Base-by-base conservation (phyloP, 2,329 filamentous ascomycete species). In the Xylariaceae sp. region DNA sequence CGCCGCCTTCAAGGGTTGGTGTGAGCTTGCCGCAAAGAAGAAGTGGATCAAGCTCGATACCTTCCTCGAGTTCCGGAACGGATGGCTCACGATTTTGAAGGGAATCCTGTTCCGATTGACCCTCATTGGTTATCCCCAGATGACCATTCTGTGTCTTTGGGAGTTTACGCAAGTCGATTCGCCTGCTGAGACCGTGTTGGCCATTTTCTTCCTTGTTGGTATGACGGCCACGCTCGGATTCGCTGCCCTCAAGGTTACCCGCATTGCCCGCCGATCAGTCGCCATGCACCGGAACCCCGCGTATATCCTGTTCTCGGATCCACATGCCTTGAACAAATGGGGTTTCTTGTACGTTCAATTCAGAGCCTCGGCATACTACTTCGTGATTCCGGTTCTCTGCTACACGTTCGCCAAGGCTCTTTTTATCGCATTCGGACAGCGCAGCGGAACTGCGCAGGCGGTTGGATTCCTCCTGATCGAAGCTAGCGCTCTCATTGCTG, bases 331-430 rank as follows among this genome's bases (percentile, higher is more conserved):
- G 65, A 94, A 95, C 83, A 92, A 94, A 75, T 95, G 90, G 90
- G 90, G 90, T 39, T 95, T 95, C 79, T 79, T 95, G 58, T 95
- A 95, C 72, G 88, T 95, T 53, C 90, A 93, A 72, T 95, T 92
- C 80, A 88, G 90, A 71, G 90, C 90, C 39, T 90, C 89, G 4
- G 88, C 89, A 17, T 94, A 94, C 81, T 94, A 91, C 79, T 95
- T 90, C 74, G 88, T 95, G 69, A 83, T 92, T 37, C 89, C 89
- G 1, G 76, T 88, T 51, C 78, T 95, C 59, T 73, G 78, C 52
- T 92, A 94, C 74, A 84, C 87, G 42, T 74, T 94, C 47, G 68
- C 91, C 74, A 95, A 94, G 80, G 83, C 86, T 62, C 86, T 93
- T 80, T 93, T 95, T 72, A 84, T 95, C 68, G 89, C 86, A 57